phyloP scores from a whole-genome alignment of 306 rosid genomes.

The Vigna mungo region DNA sequence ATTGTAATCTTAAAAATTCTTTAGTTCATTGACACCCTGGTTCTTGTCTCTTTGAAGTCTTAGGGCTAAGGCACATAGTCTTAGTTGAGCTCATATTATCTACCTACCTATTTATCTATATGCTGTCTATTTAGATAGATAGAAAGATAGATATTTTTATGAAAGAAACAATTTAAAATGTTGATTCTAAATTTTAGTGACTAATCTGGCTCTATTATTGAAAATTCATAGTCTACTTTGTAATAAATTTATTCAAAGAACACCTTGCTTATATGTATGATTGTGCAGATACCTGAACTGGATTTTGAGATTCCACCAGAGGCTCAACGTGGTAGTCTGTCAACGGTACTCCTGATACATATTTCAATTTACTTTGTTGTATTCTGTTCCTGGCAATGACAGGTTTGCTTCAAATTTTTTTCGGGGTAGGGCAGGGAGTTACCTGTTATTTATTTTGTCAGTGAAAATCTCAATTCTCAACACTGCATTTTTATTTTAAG shows the following conservation, averaged over 20 bases:
- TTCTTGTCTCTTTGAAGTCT: conserved; percentile 12
- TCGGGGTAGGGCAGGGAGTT: background rate
- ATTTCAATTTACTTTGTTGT: conserved; percentile 17
- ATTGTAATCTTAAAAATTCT: background rate
- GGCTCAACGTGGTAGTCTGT: conserved; percentile 90
- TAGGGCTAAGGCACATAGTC: background rate
- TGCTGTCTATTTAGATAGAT: background rate
- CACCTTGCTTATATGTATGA: conserved; percentile 37
- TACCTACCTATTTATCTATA: background rate
- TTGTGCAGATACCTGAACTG: conserved; percentile 84
- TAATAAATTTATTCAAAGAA: conserved; percentile 19
- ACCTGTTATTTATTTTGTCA: conserved; percentile 23
- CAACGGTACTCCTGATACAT: conserved; percentile 69
- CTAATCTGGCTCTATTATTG: conserved; percentile 20
- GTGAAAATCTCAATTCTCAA: background rate
- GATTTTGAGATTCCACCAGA: conserved; percentile 97
- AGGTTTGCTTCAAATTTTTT: background rate
- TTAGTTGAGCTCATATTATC: background rate
- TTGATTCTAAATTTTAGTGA: conserved; percentile 9
- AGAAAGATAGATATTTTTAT: background rate
- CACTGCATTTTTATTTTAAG: conserved; percentile 4
- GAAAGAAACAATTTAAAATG: conserved; percentile 13
- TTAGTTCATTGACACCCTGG: conserved; percentile 1
- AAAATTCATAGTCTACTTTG: conserved; percentile 15
- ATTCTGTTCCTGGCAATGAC: conserved; percentile 1